Conservation (phyloP, 1,284 basidiomycete species). For the Sanghuangporus sanghuang region DNA sequence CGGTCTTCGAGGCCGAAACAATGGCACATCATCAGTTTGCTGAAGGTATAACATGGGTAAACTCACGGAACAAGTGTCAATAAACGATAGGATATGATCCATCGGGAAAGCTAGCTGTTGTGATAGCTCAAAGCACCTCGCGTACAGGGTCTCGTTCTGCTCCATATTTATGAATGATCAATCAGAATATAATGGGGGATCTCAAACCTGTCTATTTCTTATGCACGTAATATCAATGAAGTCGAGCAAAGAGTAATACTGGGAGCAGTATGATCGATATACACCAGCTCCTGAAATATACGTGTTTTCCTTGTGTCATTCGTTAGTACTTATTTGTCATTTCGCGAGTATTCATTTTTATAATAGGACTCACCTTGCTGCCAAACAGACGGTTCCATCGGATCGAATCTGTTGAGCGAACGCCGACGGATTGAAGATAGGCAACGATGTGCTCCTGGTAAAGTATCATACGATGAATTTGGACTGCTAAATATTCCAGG, state of each 20-base stretch:
- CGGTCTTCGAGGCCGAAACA: not conserved
- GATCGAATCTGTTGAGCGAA: constrained; percentile 3
- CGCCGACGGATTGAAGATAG: not conserved
- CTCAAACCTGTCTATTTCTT: not conserved
- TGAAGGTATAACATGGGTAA: not conserved
- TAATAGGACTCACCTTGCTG: not conserved
- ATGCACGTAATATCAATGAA: not conserved
- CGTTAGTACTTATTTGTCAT: not conserved
- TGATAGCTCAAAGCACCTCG: constrained; percentile 5
- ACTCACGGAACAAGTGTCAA: constrained; percentile 6
- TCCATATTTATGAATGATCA: not conserved
- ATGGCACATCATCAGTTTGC: not conserved
- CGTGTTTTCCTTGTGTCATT: not conserved
- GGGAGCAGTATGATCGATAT: constrained; percentile 15
- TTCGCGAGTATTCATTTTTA: not conserved
- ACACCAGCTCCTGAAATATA: constrained; percentile 10
- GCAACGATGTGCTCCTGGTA: constrained; percentile 8
- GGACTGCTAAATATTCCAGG: constrained; percentile 3
- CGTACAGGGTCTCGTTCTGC: constrained; percentile 2
- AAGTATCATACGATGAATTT: constrained; percentile 3
- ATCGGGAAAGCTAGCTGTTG: constrained; percentile 5
- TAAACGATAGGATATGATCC: constrained; percentile 6
- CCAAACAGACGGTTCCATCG: constrained; percentile 7
- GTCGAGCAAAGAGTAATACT: constrained; percentile 4
- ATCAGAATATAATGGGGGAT: not conserved